Conservation (phyloP, 176 grass and related monocot species). For the Triticum aestivum region IWGSC_CS_RefSeq_v2.1 NC_057804.1:189205151-189205650, state of each 20-base stretch:
- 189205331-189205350: not conserved
- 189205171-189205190: constrained; percentile 3
- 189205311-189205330: not conserved
- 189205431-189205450: not conserved
- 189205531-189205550: not conserved
- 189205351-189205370: not conserved
- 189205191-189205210: not conserved
- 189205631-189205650: not conserved
- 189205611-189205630: not conserved
- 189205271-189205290: not conserved
- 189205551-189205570: not conserved
- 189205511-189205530: constrained; percentile 5
- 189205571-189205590: not conserved
- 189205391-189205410: not conserved
- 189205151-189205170: constrained; percentile 31
- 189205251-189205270: not conserved
- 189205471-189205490: not conserved
- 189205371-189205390: not conserved
- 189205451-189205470: not conserved
- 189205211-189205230: constrained; percentile 29
- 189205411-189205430: not conserved
- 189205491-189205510: not conserved
- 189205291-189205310: constrained; percentile 19
- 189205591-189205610: not conserved
- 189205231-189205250: constrained; percentile 31